Percentiles rank a stretch among this genome's conserved stretches.
Evolutionary conservation across 495 filamentous ascomycete species (phyloP).

Genomic region (Aspergillus ostianus): DNA sequence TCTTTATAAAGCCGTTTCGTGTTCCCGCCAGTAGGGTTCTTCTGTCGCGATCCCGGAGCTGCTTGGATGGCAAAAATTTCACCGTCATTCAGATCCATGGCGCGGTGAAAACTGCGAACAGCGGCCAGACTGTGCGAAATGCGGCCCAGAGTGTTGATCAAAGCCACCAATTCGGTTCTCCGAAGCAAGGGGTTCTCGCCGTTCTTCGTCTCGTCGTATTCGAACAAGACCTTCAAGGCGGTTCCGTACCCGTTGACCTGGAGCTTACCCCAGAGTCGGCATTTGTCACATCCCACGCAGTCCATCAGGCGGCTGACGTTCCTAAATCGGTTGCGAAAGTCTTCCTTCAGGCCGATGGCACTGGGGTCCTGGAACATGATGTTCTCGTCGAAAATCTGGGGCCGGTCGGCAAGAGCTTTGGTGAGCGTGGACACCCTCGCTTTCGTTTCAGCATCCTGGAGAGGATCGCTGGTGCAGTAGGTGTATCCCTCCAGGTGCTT

Average conservation of each 20-base stretch:
- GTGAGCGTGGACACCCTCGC: constrained; percentile 73
- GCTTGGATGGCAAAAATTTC: constrained; percentile 36
- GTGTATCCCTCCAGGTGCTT: constrained; percentile 81
- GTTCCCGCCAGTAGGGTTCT: constrained; percentile 14
- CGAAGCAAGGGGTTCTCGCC: constrained; percentile 72
- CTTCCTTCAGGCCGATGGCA: constrained; percentile 83
- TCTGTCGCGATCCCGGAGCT: constrained; percentile 23
- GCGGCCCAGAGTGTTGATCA: constrained; percentile 90
- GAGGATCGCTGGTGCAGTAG: constrained; percentile 83
- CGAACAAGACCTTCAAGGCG: constrained; percentile 92
- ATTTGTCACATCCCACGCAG: constrained; percentile 98
- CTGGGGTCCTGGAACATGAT: constrained; percentile 76
- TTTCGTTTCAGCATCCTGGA: constrained; percentile 76
- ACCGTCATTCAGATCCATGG: constrained; percentile 40
- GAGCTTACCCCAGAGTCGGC: constrained; percentile 96
- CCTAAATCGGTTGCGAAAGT: constrained; percentile 95
- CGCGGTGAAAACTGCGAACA: constrained; percentile 69
- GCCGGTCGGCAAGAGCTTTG: constrained; percentile 57
- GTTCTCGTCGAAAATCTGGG: constrained; percentile 88
- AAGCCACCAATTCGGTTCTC: constrained; percentile 86
- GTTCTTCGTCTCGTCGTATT: constrained; percentile 80
- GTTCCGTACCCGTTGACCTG: constrained; percentile 95
- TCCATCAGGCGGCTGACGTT: constrained; percentile 97
- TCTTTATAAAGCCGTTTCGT: constrained; percentile 31
- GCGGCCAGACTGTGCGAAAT: constrained; percentile 77